These are phyloP conservation scores for Torulaspora indica DNA, from an alignment of 805 yeast genomes.

Conservation along the genomic window DNA sequence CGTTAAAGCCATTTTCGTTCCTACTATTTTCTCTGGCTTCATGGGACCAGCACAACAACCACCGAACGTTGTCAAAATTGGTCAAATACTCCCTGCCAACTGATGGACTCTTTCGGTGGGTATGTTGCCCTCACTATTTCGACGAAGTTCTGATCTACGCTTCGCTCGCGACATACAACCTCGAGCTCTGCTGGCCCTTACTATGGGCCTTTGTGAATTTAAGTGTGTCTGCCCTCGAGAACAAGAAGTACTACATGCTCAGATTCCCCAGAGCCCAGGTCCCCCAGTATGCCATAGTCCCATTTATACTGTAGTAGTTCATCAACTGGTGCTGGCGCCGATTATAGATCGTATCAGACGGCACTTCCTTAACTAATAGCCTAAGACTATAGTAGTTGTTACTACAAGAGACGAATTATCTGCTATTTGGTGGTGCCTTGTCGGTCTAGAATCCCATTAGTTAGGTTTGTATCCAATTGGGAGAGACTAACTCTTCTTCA, in stretches of 20 bases:
- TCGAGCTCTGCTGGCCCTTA: slow-evolving; percentile 24
- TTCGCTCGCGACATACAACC: slow-evolving; percentile 24
- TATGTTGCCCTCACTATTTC: slow-evolving; percentile 63
- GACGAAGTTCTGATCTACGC: slow-evolving; percentile 59
- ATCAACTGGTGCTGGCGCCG: no score
- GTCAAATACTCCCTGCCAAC: slow-evolving; percentile 55
- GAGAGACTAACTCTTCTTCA: no score
- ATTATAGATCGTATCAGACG: no score
- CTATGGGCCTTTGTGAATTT: slow-evolving; percentile 43
- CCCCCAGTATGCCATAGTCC: slow-evolving; percentile 23
- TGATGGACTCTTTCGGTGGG: slow-evolving; percentile 44
- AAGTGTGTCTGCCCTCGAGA: slow-evolving; percentile 52
- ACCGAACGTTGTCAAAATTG: slow-evolving; percentile 44
- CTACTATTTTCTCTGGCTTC: slow-evolving; percentile 26
- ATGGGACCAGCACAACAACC: slow-evolving; percentile 40
- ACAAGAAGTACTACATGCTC: slow-evolving; percentile 43
- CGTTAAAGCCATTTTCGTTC: slow-evolving; percentile 19
- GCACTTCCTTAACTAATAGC: no score
- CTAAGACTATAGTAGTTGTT: no score
- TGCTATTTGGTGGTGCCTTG: no score
- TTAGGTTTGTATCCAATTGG: no score
- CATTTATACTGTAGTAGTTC: slow-evolving; percentile 11
- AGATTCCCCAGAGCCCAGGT: slow-evolving; percentile 22
- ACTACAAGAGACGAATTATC: no score
- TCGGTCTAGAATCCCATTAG: no score